A percentile compares a stretch with the other conserved stretches of the same genome.
These are phyloP conservation scores for Alternaria ethzedia DNA, from an alignment of 2,329 filamentous ascomycete species.

Conservation along the genomic window DNA sequence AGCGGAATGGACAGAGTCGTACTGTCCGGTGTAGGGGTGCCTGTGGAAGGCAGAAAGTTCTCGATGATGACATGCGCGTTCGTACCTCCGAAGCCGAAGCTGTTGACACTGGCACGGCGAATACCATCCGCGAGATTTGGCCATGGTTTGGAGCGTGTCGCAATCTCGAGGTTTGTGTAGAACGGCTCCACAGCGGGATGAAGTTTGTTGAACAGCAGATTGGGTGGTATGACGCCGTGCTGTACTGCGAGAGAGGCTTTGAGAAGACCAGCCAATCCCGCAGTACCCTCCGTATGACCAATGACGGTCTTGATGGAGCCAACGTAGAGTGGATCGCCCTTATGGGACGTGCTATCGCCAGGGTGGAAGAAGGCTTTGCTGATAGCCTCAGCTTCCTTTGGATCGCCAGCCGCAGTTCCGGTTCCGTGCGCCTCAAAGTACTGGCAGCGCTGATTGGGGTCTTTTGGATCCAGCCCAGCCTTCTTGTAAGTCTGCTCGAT, in stretches of 20 bases:
- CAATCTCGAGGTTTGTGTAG: constrained; percentile 18
- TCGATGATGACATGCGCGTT: constrained; percentile 41
- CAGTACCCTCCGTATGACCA: constrained; percentile 51
- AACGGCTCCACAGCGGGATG: constrained; percentile 38
- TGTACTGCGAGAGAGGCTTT: constrained; percentile 44
- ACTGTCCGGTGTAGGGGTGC: neutral
- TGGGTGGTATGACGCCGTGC: constrained; percentile 40
- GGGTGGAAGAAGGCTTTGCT: constrained; percentile 7
- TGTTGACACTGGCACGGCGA: constrained; percentile 29
- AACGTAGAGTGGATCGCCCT: constrained; percentile 11
- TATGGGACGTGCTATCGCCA: neutral
- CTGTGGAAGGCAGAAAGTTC: neutral
- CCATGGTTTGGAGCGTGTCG: constrained; percentile 13
- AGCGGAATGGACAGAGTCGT: neutral
- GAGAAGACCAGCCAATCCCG: constrained; percentile 48
- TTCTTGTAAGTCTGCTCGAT: constrained; percentile 44
- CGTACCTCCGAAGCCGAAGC: constrained; percentile 35
- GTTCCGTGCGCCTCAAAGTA: constrained; percentile 37
- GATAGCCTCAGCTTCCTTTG: constrained; percentile 27
- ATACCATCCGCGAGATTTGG: constrained; percentile 4
- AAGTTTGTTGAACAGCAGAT: constrained; percentile 42
- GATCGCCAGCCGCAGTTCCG: constrained; percentile 38
- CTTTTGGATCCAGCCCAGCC: constrained; percentile 42
- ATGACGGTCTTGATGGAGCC: constrained; percentile 49
- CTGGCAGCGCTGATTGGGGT: neutral